Conservation (phyloP, 2,329 filamentous ascomycete species). For the Fusarium praegraminearum region DNA sequence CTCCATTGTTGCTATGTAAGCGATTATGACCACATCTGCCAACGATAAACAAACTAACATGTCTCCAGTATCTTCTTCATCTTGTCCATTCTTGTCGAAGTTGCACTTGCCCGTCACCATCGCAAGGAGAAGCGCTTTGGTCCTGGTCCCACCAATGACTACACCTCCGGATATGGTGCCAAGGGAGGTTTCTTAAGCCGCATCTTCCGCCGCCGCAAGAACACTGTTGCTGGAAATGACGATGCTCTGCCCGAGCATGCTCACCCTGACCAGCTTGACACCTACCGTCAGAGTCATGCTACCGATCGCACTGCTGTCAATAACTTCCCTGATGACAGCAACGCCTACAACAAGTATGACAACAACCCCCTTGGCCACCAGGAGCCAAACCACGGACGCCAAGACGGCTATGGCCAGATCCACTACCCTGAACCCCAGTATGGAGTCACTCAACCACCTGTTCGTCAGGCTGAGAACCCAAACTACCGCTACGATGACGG, state of each 20-base stretch:
- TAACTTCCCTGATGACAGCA: conserved; percentile 42
- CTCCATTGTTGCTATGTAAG: conserved; percentile 80
- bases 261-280: conserved; percentile 56
- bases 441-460: conserved; percentile 23
- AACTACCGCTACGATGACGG: conserved; percentile 56
- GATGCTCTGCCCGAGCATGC: conserved; percentile 56
- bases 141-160: conserved; percentile 62
- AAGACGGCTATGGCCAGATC: conserved; percentile 48
- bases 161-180: conserved; percentile 67
- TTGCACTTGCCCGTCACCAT: conserved; percentile 76
- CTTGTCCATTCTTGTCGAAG: conserved; percentile 75
- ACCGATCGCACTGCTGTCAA: conserved; percentile 55
- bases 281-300: conserved; percentile 56
- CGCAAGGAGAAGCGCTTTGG: conserved; percentile 80
- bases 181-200: conserved; percentile 51
- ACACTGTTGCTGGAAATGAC: conserved; percentile 41
- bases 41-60: not conserved
- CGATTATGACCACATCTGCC: not conserved
- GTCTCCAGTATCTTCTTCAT: conserved; percentile 76
- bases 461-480: conserved; percentile 18
- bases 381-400: conserved; percentile 37
- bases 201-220: conserved; percentile 51
- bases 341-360: conserved; percentile 47
- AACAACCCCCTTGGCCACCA: conserved; percentile 45
- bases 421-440: conserved; percentile 45